Percentiles rank a stretch among this genome's conserved stretches.
Conservation (phyloP, 1,139 yeast genomes). For the Keqinozyma sinolaborantium region DNA sequence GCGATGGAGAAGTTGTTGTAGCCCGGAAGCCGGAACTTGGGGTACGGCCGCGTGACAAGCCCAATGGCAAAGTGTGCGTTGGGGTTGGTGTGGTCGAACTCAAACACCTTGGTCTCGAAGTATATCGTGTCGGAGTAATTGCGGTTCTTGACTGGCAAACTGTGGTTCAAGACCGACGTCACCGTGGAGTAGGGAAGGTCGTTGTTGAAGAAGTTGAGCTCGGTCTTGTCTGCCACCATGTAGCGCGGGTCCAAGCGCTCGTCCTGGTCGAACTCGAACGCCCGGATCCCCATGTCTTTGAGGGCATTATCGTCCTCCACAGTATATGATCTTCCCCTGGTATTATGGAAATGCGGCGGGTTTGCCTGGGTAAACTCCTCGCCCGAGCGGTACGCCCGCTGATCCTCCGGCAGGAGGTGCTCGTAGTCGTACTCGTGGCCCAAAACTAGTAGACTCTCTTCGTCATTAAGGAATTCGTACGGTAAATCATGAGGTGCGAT, state of each 20-base stretch:
- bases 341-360: conserved; percentile 30
- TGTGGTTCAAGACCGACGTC: conserved; percentile 51
- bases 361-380: conserved; percentile 29
- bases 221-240: conserved; percentile 62
- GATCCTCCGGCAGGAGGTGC: conserved; percentile 42
- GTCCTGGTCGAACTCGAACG: conserved; percentile 42
- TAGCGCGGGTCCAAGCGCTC: conserved; percentile 29
- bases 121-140: conserved; percentile 58
- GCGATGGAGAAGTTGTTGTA: conserved; percentile 78
- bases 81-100: conserved; percentile 29
- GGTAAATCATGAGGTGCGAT: conserved; percentile 25
- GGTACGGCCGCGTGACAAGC: conserved; percentile 83
- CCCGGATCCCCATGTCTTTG: conserved; percentile 38
- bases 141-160: conserved; percentile 59
- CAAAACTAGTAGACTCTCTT: conserved; percentile 32
- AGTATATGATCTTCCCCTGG: conserved; percentile 32
- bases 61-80: conserved; percentile 71
- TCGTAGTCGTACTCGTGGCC: conserved; percentile 38
- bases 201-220: conserved; percentile 48
- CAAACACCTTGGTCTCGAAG: conserved; percentile 67
- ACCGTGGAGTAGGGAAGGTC: conserved; percentile 45
- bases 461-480: conserved; percentile 40
- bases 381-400: conserved; percentile 30
- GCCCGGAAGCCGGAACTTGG: conserved; percentile 83
- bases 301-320: conserved; percentile 28